These are phyloP conservation scores for Domatiomyces globalis DNA, from an alignment of 2,329 filamentous ascomycete genomes.

Conservation along the genomic window DNA sequence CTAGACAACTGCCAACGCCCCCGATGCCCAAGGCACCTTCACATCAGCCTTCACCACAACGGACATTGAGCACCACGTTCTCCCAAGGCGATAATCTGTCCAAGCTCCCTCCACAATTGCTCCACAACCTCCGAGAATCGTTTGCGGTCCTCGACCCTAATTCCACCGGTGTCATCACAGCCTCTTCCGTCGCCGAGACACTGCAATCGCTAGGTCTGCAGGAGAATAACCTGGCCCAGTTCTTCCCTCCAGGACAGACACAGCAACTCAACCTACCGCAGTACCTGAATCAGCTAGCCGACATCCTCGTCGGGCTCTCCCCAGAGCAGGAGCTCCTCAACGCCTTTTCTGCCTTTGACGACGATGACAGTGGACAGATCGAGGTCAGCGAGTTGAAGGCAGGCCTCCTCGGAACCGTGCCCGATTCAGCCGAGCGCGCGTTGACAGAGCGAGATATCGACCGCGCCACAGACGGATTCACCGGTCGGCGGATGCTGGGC, in stretches of 20 bases:
- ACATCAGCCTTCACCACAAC: slow-evolving; percentile 5
- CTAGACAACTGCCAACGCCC: slow-evolving; percentile 4
- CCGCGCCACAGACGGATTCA: slow-evolving; percentile 74
- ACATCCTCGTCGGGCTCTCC: slow-evolving; percentile 59
- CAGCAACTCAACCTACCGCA: slow-evolving; percentile 69
- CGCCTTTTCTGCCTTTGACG: slow-evolving; percentile 88
- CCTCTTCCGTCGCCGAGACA: slow-evolving; percentile 77
- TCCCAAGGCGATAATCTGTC: slow-evolving; percentile 27
- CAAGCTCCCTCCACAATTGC: slow-evolving; percentile 59
- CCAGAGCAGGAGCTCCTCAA: slow-evolving; percentile 67
- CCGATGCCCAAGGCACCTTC: background rate
- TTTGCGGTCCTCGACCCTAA: slow-evolving; percentile 88
- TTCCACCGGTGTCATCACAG: slow-evolving; percentile 68
- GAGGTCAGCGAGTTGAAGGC: slow-evolving; percentile 71
- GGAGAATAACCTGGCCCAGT: slow-evolving; percentile 57
- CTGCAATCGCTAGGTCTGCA: slow-evolving; percentile 55
- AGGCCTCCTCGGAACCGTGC: slow-evolving; percentile 66
- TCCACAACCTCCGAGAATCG: slow-evolving; percentile 76
- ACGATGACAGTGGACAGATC: slow-evolving; percentile 86
- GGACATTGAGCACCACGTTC: slow-evolving; percentile 1
- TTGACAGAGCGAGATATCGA: slow-evolving; percentile 66
- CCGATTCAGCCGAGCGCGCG: slow-evolving; percentile 52
- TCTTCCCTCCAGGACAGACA: slow-evolving; percentile 61
- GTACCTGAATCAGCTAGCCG: slow-evolving; percentile 71
- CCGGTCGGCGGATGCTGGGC: slow-evolving; percentile 67